Evolutionary conservation across 1,139 yeast genomes (phyloP).

Genomic region (Hansenula sp.): DNA sequence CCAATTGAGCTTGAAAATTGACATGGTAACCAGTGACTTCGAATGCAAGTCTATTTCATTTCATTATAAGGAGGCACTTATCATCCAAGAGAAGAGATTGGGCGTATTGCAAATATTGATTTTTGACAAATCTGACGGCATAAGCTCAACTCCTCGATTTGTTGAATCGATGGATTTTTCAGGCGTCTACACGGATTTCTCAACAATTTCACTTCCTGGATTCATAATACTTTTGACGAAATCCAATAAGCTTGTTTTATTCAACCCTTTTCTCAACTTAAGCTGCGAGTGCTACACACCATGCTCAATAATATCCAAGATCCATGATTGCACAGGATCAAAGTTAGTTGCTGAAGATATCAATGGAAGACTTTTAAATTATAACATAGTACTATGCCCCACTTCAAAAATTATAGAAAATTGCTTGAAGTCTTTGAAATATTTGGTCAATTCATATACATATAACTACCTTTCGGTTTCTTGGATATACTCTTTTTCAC

Average conservation of each 20-base stretch:
- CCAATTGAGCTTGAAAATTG: constrained; percentile 32
- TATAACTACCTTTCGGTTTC: constrained; percentile 55
- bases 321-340: constrained; percentile 19
- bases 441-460: constrained; percentile 54
- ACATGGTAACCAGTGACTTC: constrained; percentile 30
- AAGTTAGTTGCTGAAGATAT: constrained; percentile 16
- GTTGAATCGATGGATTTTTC: constrained; percentile 17
- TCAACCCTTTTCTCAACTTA: constrained; percentile 65
- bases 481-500: constrained; percentile 58
- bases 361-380: constrained; percentile 15
- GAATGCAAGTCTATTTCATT: constrained; percentile 41
- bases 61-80: constrained; percentile 58
- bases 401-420: constrained; percentile 35
- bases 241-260: constrained; percentile 40
- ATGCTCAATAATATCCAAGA: constrained; percentile 22
- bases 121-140: constrained; percentile 32
- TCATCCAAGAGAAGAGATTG: constrained; percentile 33
- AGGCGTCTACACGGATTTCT: constrained; percentile 16
- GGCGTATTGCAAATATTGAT: constrained; percentile 46
- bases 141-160: constrained; percentile 25
- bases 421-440: constrained; percentile 47
- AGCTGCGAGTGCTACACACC: constrained; percentile 39
- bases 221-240: constrained; percentile 30
- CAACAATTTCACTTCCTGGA: constrained; percentile 19
- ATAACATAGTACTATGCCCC: constrained; percentile 46